These are phyloP conservation scores for Penicillium sp. DNA, from an alignment of 2,329 filamentous ascomycete genomes.

Conservation along the genomic window DNA sequence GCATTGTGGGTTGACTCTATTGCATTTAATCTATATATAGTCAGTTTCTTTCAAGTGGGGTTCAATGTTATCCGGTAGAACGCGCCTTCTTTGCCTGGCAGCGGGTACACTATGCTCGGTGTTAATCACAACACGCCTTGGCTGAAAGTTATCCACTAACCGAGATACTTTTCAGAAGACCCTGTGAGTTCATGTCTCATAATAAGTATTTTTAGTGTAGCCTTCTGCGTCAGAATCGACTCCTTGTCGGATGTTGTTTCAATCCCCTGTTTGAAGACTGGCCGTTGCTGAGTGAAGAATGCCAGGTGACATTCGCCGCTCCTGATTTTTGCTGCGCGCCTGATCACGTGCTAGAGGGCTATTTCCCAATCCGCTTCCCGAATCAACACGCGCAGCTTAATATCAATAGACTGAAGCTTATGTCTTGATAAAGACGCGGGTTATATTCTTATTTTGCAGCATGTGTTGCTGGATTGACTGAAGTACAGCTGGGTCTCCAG, in stretches of 20 bases:
- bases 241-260: background rate
- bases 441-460: too few species aligned
- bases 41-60: too few species aligned
- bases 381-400: too few species aligned
- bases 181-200: background rate
- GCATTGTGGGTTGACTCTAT: background rate
- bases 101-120: background rate
- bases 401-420: too few species aligned
- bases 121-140: background rate
- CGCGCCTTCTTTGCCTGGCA: slow-evolving; percentile 3
- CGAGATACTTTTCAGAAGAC: background rate
- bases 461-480: too few species aligned
- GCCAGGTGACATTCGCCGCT: background rate
- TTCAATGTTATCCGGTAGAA: background rate
- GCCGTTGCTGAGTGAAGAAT: background rate
- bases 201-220: too few species aligned
- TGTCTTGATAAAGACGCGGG: too few species aligned
- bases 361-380: background rate
- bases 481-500: too few species aligned
- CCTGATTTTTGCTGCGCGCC: background rate
- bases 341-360: background rate
- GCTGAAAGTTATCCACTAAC: background rate
- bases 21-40: background rate
- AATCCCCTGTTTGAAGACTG: background rate
- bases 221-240: too few species aligned